Evolutionary conservation across 352 stramenopile genomes (phyloP), one percentile per base, ranked within the genome.

Genomic region (Aphanomyces stellatus): DNA sequence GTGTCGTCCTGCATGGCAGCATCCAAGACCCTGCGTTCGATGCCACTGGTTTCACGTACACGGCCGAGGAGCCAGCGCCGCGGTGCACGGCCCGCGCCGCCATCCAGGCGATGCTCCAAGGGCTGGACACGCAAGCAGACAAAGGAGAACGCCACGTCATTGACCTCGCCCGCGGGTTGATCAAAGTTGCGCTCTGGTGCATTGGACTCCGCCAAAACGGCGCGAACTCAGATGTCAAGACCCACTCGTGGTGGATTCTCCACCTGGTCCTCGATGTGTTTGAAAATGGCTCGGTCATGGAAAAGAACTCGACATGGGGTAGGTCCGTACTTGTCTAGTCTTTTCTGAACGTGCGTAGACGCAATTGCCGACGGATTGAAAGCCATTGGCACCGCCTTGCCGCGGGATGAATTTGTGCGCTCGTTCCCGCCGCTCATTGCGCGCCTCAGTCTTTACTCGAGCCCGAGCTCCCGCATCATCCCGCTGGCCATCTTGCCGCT

Each of bases 71-170:
- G 4, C 82, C 90, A 72, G 85, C 90, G 13, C 37, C 13, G n/a
- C 37, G 11, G 37, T 46, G 37, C 37, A 19, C 37, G 78, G 80
- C 1, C 81, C 92, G 55, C 90, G 91, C 81, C 87, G 84, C 51
- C 81, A 83, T 43, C 82, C 91, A 64, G 77, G 84, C 28, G 75
- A 82, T 93, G 66, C 69, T 95, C 2, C 91, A 93, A 57, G 74
- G 91, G 33, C 90, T 95, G 51, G 83, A 93, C 62, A 82, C 90
- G 31, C 91, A 93, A 61, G 84, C 91, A 43, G 86, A 95, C 69
- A 95, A 95, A 72, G 86, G 86, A 25, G 86, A 95, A 71, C 88
- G 77, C 41, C 88, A 82, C 33, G 86, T 95, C 27, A 89, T 95
- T 41, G 72, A 82, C 2, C 49, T 57, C 22, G 25, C 33, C 17